These are phyloP conservation scores for Alloascoidea hylecoeti DNA, from an alignment of 805 yeast genomes.

Conservation along the genomic window DNA sequence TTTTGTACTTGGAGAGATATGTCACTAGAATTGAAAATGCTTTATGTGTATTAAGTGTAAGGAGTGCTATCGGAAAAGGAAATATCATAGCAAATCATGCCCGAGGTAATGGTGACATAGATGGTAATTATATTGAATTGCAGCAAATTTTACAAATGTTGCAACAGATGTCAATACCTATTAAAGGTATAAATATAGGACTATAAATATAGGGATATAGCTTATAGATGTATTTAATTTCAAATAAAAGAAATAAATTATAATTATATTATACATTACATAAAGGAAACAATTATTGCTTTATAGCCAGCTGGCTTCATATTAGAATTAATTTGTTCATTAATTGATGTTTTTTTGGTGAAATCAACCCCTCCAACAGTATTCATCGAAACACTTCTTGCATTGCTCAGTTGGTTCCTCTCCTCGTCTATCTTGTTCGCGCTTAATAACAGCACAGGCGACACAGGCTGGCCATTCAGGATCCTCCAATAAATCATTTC, in stretches of 20 bases:
- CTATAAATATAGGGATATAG: too few species aligned
- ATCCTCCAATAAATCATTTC: constrained; percentile 54
- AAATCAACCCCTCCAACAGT: constrained; percentile 80
- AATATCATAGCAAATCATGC: constrained; percentile 5
- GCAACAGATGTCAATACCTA: too few species aligned
- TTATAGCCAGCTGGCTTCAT: too few species aligned
- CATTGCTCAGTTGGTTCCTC: constrained; percentile 54
- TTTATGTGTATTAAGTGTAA: constrained; percentile 27
- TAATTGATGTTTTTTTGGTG: too few species aligned
- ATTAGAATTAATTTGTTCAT: too few species aligned
- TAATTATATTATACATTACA: too few species aligned
- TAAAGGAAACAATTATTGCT: too few species aligned
- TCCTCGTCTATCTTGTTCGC: constrained; percentile 59
- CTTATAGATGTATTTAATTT: too few species aligned
- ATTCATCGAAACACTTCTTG: constrained; percentile 48
- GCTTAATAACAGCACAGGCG: constrained; percentile 71
- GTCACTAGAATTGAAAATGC: constrained; percentile 58
- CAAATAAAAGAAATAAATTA: too few species aligned
- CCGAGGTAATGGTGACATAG: not conserved
- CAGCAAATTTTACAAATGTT: not conserved
- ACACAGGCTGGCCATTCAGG: constrained; percentile 60
- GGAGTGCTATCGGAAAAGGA: too few species aligned
- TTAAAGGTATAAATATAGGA: too few species aligned
- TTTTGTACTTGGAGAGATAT: constrained; percentile 35
- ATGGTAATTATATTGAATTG: not conserved